Base-by-base conservation (phyloP, 495 filamentous ascomycete genomes). In the Annulohypoxylon bovei region DNA sequence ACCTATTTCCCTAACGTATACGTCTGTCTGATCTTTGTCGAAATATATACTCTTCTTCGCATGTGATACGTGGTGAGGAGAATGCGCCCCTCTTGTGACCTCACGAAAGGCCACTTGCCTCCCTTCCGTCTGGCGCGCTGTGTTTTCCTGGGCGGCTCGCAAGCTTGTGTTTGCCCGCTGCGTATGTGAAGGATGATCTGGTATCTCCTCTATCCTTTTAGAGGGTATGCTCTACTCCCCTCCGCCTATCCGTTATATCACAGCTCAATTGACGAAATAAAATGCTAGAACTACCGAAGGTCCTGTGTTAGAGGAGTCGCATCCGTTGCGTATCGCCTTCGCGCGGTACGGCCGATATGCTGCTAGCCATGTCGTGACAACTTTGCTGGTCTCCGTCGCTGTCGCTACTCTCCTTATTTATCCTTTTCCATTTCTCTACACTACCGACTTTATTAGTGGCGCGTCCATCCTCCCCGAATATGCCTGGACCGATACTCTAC, bases 401-500 rank as follows among this genome's bases (percentile, higher is more conserved):
- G 80, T 88, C 35, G 88, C 88, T 23, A 82, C 89, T 22, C 46
- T 87, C 39, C 84, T 92, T 23, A 84, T 88, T 67, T 92, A 91
- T 70, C 89, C 90, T 12, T 85, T 89, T 39, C 82, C 89, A 25
- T 90, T 91, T 69, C 84, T 92, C 39, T 90, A 90, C 78, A 86
- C 88, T 71, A 82, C 81, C 77, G 83, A 88, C 72, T 84, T 87
- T 67, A 85, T 84, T 58, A 83, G 84, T 74, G 83, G 87, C 79
- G 81, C 85, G 54, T 86, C 88, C 52, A 82, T 85, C 65, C 83
- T 92, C 12, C 90, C 91, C 16, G 87, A 91, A 73, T 88, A 92
- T 84, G 91, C 91, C 57, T 93, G 91, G 91, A 92, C 90, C 22
- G 88, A 89, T 37, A 90, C 90, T 4, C 86, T 86, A 50, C 87